Evolutionary conservation across 73 alveolate species (phyloP).

Genomic region (Tetrahymena elliotti): DNA sequence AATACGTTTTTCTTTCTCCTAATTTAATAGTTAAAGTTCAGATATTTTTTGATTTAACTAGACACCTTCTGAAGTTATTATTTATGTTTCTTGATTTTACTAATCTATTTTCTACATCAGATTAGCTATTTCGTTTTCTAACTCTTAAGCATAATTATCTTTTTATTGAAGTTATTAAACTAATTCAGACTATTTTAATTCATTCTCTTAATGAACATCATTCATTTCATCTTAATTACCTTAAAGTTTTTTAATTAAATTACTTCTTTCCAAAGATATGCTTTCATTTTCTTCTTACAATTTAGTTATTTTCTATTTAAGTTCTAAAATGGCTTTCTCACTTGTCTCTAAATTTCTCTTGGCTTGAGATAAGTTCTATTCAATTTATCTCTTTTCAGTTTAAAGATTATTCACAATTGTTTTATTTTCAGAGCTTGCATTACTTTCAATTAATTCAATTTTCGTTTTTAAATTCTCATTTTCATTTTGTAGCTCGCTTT

Average conservation of each 20-base stretch:
- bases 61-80: background rate
- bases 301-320: background rate
- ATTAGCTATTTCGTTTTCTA: background rate
- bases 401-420: background rate
- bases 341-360: background rate
- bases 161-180: background rate
- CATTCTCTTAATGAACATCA: background rate
- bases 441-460: background rate
- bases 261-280: background rate
- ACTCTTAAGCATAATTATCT: background rate
- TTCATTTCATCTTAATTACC: background rate
- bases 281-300: background rate
- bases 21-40: background rate
- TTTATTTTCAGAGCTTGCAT: background rate
- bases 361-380: background rate
- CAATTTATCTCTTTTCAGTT: background rate
- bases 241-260: background rate
- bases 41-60: background rate
- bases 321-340: background rate
- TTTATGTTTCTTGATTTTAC: background rate
- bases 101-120: background rate
- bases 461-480: background rate
- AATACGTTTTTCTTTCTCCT: background rate
- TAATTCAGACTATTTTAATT: background rate
- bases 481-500: background rate